These are phyloP conservation scores for Citrus maxima DNA, from an alignment of 345 rosid genomes.

Conservation along the genomic window DNA sequence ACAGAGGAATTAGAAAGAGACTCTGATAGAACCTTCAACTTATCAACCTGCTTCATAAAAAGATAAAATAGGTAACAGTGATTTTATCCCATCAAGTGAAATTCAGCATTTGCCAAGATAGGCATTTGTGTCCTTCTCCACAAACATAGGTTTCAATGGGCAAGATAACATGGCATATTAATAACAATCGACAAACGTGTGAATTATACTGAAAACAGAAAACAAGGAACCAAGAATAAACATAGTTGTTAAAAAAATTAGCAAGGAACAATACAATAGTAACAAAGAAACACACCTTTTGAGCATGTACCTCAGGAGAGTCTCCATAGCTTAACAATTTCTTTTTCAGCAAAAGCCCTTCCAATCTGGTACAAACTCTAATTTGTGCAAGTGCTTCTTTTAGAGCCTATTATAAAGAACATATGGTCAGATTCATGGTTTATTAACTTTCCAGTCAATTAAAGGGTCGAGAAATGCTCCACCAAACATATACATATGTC, in stretches of 20 bases:
- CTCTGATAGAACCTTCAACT: conserved; percentile 85
- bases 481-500: background rate
- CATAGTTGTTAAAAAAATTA: background rate
- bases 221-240: background rate
- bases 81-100: background rate
- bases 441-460: background rate
- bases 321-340: conserved; percentile 70
- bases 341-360: conserved; percentile 75
- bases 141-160: conserved; percentile 5
- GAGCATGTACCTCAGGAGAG: conserved; percentile 88
- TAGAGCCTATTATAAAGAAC: conserved; percentile 51
- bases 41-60: conserved; percentile 63
- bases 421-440: background rate
- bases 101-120: background rate
- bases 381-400: conserved; percentile 73
- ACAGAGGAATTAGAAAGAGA: conserved; percentile 73
- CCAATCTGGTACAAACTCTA: conserved; percentile 74
- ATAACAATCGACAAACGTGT: background rate
- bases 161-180: conserved; percentile 7
- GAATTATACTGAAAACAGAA: background rate
- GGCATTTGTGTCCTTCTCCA: background rate
- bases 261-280: conserved; percentile 2
- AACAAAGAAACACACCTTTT: conserved; percentile 50
- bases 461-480: background rate
- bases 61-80: conserved; percentile 3